Base-by-base conservation (phyloP, 352 stramenopile genomes). In the Phytophthora melonis region DNA sequence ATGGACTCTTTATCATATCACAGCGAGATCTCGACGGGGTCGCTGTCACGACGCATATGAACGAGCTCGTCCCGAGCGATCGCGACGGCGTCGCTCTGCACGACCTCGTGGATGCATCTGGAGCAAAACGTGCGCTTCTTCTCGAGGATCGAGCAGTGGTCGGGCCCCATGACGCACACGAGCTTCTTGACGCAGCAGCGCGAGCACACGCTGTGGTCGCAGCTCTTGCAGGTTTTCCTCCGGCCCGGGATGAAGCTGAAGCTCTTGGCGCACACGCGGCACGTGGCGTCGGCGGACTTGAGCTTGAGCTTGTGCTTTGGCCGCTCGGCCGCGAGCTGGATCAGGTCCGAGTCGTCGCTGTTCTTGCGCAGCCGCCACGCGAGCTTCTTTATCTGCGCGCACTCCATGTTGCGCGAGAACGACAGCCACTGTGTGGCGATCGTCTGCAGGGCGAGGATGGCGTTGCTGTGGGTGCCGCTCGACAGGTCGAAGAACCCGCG, bases 381-480 rank as follows among this genome's bases (percentile, higher is more conserved):
- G 25, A 82, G 72, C 55, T 82, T 82, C 60, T 82, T 82, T 72
- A 82, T 82, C 16, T 80, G 72, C 2, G 72, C 72, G 36, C 72
- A 82, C 58, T 78, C 60, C 43, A 80, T 70, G 32, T 65, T 70
- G 52, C 68, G 72, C n/a, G 75, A 82, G 52, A 80, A 75, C 7
- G 75, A 79, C 16, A 75, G 39, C 72, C 72, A 75, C 43, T 72
- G 69, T 3, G 55, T 76, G 1, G 76, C 68, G 34, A 82, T 80
- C 10, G 56, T 68, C 30, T 82, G 73, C 1, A 80, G 55, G 5
- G 67, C 47, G 1, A 72, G 19, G 54, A 72, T 72, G 9, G 63
- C 55, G 32, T 58, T 49, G 27, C 23, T 74, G 3, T 75, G 63
- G 11, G 62, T 66, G 16, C 55, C 72, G 7, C 63, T 63, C 10